These are phyloP conservation scores for Fusarium neocosmosporiellum DNA, from an alignment of 2,329 filamentous ascomycete genomes.

Conservation along the genomic window DNA sequence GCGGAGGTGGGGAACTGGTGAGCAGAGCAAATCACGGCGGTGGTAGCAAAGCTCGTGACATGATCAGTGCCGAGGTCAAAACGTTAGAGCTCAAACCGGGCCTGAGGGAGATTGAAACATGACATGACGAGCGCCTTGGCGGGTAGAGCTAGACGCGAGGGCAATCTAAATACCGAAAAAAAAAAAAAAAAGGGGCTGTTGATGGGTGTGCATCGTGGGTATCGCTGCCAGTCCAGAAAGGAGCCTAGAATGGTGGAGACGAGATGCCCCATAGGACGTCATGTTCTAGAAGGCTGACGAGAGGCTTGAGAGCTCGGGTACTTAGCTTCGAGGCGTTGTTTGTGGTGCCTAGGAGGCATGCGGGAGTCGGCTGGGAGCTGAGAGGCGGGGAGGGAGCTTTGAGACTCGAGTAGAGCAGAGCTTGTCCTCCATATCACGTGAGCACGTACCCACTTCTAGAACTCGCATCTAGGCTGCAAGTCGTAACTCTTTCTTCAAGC, in stretches of 20 bases:
- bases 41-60: conserved; percentile 32
- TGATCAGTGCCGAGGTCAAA: conserved; percentile 37
- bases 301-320: conserved; percentile 6
- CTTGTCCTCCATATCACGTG: neutral
- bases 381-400: conserved; percentile 1
- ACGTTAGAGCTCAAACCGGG: conserved; percentile 21
- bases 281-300: conserved; percentile 42
- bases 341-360: neutral
- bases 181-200: conserved; percentile 39
- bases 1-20: conserved; percentile 29
- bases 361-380: conserved; percentile 12
- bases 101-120: conserved; percentile 31
- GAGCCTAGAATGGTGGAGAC: conserved; percentile 25
- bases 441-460: neutral
- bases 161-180: conserved; percentile 35
- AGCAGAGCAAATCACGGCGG: conserved; percentile 20
- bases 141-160: conserved; percentile 27
- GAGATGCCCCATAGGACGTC: conserved; percentile 23
- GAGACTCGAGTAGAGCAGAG: neutral
- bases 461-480: neutral
- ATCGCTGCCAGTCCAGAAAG: neutral
- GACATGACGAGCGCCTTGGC: conserved; percentile 36
- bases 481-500: conserved; percentile 19
- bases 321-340: neutral
- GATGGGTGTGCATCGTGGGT: conserved; percentile 1